Percentiles rank a stretch among this genome's conserved stretches.
These are phyloP conservation scores for Ramaria sp. DNA, from an alignment of 768 basidiomycete species.

Conservation along the genomic window DNA sequence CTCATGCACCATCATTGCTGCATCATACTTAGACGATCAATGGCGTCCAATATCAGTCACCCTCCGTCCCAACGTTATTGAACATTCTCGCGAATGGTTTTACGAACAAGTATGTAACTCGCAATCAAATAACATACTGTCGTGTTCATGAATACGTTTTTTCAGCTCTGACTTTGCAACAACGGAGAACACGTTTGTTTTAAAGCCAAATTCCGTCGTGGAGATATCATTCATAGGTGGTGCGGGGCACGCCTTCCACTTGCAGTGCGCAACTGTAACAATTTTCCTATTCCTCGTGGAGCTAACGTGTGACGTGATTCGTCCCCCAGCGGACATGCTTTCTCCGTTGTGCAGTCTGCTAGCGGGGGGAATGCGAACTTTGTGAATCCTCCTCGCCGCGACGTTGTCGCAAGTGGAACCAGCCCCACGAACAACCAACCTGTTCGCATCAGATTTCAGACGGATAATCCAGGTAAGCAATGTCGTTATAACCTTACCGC, in stretches of 20 bases:
- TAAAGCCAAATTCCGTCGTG: not conserved
- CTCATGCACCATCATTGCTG: not conserved
- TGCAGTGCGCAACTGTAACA: slow-evolving; percentile 1
- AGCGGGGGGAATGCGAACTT: slow-evolving; percentile 24
- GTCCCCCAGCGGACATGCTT: slow-evolving; percentile 13
- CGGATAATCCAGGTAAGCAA: slow-evolving; percentile 43
- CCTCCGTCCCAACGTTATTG: slow-evolving; percentile 1
- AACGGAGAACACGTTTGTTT: not conserved
- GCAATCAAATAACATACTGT: not conserved
- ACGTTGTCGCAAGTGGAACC: slow-evolving; percentile 10
- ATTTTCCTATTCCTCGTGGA: not conserved
- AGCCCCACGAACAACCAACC: slow-evolving; percentile 19
- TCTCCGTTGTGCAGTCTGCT: slow-evolving; percentile 26
- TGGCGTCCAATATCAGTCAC: slow-evolving; percentile 3
- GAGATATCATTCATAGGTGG: slow-evolving; percentile 4
- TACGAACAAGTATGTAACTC: not conserved
- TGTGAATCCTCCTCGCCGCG: slow-evolving; percentile 20
- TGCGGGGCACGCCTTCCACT: slow-evolving; percentile 4
- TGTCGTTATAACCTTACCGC: too few species aligned
- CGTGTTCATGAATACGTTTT: not conserved
- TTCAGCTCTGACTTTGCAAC: not conserved
- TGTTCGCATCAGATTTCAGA: slow-evolving; percentile 37
- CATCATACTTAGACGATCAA: slow-evolving; percentile 1
- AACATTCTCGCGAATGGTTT: slow-evolving; percentile 5
- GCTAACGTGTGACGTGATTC: not conserved